Evolutionary conservation across 164 flowering plant species (phyloP).

Genomic region (Macadamia integrifolia): DNA sequence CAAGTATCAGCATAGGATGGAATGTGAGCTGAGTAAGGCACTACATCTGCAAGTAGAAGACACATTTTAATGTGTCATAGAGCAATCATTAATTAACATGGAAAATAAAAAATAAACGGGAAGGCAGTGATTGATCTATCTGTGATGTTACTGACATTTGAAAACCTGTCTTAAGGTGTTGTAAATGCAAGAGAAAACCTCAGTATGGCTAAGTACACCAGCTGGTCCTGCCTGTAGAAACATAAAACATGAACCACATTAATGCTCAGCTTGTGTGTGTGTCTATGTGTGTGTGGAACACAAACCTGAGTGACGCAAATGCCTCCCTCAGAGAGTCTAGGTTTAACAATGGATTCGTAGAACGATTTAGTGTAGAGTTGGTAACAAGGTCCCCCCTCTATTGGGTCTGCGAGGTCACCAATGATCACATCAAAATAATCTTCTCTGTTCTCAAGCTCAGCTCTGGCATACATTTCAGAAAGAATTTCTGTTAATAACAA

Average conservation of each 20-base stretch:
- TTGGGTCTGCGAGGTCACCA: constrained; percentile 91
- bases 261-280: no score
- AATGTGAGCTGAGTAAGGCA: constrained; percentile 88
- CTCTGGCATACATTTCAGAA: constrained; percentile 32
- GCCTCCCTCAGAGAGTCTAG: constrained; percentile 63
- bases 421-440: constrained; percentile 77
- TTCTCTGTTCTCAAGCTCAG: constrained; percentile 58
- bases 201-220: constrained; percentile 79
- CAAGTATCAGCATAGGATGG: constrained; percentile 96
- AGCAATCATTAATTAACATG: not conserved
- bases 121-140: not conserved
- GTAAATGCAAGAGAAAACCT: constrained; percentile 89
- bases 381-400: constrained; percentile 97
- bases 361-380: constrained; percentile 93
- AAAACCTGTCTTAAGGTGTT: constrained; percentile 85
- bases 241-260: not conserved
- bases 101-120: not conserved
- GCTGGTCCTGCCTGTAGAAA: constrained; percentile 85
- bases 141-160: constrained; percentile 49
- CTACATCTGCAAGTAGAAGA: constrained; percentile 65
- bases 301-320: constrained; percentile 86
- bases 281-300: not conserved
- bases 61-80: not conserved
- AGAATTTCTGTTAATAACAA: not conserved
- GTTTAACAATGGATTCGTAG: constrained; percentile 67